These are phyloP conservation scores for Agastache rugosa DNA, from an alignment of 257 asterid genomes.

Conservation along the genomic window DNA sequence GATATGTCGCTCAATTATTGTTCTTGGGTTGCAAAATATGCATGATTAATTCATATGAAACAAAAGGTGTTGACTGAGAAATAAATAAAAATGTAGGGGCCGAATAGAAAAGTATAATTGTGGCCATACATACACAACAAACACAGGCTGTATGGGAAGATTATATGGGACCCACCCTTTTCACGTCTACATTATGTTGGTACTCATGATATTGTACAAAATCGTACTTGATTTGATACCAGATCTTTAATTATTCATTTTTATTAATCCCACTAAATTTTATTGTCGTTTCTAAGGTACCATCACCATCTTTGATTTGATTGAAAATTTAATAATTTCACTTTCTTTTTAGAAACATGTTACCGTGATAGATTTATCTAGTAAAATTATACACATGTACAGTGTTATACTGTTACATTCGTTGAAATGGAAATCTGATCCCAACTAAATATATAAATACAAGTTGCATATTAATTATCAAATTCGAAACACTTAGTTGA, in stretches of 20 bases:
- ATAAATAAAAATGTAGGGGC: conserved; percentile 20
- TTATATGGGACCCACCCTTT: conserved; percentile 37
- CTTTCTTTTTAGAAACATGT: background rate
- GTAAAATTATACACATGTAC: background rate
- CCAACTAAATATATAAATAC: too few relatives aligned
- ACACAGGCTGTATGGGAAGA: conserved; percentile 40
- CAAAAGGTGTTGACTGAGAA: conserved; percentile 21
- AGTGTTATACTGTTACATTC: too few relatives aligned
- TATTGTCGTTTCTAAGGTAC: background rate
- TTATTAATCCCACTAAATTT: background rate
- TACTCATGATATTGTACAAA: conserved; percentile 79
- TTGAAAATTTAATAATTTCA: background rate
- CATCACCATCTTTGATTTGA: background rate
- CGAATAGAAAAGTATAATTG: background rate
- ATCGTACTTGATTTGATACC: conserved; percentile 60
- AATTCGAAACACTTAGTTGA: too few relatives aligned
- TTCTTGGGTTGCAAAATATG: conserved; percentile 1
- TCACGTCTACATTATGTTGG: conserved; percentile 45
- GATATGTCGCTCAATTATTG: conserved; percentile 36
- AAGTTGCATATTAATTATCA: background rate
- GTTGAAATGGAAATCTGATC: background rate
- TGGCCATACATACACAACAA: conserved; percentile 10
- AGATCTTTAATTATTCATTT: conserved; percentile 27
- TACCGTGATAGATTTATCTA: background rate
- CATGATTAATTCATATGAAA: conserved; percentile 1